phyloP scores from a whole-genome alignment of 1,284 basidiomycete species.

The Heterobasidion parviporum region DNA sequence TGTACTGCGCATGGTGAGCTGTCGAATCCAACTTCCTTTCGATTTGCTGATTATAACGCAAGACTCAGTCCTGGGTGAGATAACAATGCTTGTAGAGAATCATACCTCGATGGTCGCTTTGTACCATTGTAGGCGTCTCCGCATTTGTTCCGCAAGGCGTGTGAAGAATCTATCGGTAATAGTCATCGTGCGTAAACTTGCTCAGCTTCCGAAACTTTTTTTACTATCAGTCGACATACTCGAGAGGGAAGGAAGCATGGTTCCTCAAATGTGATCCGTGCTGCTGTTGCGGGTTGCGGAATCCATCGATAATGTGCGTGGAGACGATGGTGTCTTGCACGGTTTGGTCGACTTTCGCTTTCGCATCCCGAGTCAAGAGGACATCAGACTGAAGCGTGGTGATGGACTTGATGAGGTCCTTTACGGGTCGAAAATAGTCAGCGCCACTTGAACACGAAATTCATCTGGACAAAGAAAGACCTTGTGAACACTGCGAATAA shows the following conservation, averaged over 20 bases:
- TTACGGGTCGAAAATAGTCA: background rate
- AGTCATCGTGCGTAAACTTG: background rate
- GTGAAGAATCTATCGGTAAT: constrained; percentile 53
- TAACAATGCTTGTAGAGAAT: background rate
- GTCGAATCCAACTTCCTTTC: constrained; percentile 70
- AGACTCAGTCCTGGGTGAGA: background rate
- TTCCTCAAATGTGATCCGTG: constrained; percentile 62
- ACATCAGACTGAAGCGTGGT: constrained; percentile 62
- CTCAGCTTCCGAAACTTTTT: background rate
- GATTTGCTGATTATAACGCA: constrained; percentile 50
- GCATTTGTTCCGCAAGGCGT: constrained; percentile 64
- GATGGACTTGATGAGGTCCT: constrained; percentile 57
- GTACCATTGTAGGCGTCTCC: constrained; percentile 65
- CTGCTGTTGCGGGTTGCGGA: constrained; percentile 60
- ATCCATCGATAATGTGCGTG: constrained; percentile 67
- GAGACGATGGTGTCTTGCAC: constrained; percentile 71
- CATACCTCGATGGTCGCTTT: constrained; percentile 71
- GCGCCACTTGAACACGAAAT: background rate
- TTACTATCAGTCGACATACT: constrained; percentile 31
- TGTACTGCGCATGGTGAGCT: constrained; percentile 50
- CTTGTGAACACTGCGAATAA: constrained; percentile 58
- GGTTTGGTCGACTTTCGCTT: constrained; percentile 64
- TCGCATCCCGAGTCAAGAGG: constrained; percentile 57
- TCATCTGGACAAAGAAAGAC: constrained; percentile 23
- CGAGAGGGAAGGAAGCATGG: constrained; percentile 73